These are phyloP conservation scores for Ceratobasidium sp. DNA, from an alignment of 1,284 basidiomycete genomes.

Conservation along the genomic window DNA sequence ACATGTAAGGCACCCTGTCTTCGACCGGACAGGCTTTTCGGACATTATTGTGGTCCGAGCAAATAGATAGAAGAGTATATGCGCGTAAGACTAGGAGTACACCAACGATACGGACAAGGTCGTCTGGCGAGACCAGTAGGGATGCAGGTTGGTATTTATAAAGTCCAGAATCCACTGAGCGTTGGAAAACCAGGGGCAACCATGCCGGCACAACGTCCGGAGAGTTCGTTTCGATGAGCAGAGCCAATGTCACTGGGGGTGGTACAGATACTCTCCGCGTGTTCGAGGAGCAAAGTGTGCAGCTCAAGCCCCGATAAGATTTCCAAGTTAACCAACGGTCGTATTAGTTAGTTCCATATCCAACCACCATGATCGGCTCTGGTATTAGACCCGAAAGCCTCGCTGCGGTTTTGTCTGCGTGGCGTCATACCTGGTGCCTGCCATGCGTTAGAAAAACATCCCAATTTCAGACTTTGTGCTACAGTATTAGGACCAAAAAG, in stretches of 20 bases:
- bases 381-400: background rate
- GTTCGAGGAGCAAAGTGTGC: background rate
- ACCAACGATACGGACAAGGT: background rate
- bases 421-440: background rate
- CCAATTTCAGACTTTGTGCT: background rate
- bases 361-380: background rate
- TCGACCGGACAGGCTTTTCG: conserved; percentile 18
- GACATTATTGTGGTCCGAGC: background rate
- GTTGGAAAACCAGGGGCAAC: background rate
- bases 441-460: background rate
- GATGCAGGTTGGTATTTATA: background rate
- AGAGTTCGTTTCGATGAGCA: background rate
- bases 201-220: background rate
- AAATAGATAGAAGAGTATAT: background rate
- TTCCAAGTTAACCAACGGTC: background rate
- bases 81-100: background rate
- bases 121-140: background rate
- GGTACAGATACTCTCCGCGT: background rate
- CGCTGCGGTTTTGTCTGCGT: background rate
- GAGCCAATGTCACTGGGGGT: background rate
- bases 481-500: background rate
- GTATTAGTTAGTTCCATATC: background rate
- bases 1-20: conserved; percentile 34
- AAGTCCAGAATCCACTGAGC: background rate
- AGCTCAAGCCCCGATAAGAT: background rate